Evolutionary conservation across 805 yeast species (phyloP), one percentile per base, ranked within the genome.

Genomic region (Wilhelminamyces savonicus): DNA sequence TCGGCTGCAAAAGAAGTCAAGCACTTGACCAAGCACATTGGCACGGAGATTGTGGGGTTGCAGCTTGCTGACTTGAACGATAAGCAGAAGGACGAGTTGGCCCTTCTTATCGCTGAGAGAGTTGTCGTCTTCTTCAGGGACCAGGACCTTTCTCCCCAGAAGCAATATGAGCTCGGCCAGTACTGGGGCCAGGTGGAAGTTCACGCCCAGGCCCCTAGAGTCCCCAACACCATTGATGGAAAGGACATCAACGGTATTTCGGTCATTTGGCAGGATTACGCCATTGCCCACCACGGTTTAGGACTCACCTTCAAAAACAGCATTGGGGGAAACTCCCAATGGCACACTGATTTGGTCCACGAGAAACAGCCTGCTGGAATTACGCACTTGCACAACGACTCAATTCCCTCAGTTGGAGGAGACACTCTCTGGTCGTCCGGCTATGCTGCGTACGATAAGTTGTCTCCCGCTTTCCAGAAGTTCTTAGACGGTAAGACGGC

Each of bases 351-450:
- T 34, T 53, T 57, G 35, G 58, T 51, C 13, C 63, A 57, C 30
- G 62, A 57, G 30, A 42, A 36, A 16, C 62, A 56, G 31, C 61
- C 63, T 3, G 61, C 62, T 4, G 63, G 62, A 28, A 48, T 56
- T 24, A 57, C 63, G 21, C 63, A 67, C 39, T 50, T 57, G 30
- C 63, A 58, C 39, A 46, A 46, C 28, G 65, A 57, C 39, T 40
- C 59, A 9, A 57, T 69, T 43, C 45, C 45, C 9, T 26, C 23
- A 1, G 63, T 62, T 18, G 78, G 78, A 28, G 78, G 78, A 35
- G 78, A 74, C 46, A 74, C 78, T 11, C 38, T 58, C n/a, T 73
- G 76, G 75, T 48, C 71, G 4, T 66, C 74, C 23, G 77, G 78
- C n/a, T 72, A 71, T 40, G 78, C 65, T 29, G 74, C 77, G 23